Evolutionary conservation across 441 rosid genomes (phyloP), one percentile per base, ranked within the genome.

Genomic region (Euphorbia corollata): DNA sequence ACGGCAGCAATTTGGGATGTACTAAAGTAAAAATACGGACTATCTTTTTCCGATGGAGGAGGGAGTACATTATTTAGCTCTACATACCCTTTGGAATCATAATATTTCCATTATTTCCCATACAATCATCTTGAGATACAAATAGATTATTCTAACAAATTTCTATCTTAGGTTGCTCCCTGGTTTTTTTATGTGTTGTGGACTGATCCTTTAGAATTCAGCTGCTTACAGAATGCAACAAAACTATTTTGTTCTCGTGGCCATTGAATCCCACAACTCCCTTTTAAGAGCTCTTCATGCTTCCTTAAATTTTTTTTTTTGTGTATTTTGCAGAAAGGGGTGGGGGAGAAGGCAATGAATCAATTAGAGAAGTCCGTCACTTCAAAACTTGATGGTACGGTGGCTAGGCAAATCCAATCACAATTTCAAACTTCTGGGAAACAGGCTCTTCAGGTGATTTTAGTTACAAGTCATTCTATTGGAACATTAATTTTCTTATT

Each of bases 401-500:
- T 87, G 36, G 84, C 87, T 63, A 79, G 90, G 79, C 96, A 87
- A 78, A 89, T 87, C 63, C 96, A 89, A 71, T 71, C 81, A 51
- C 96, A 87, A 74, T 85, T 89, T 74, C 96, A 87, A 74, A 85
- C 90, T 72, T 84, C 86, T 70, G 92, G 92, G 63, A 89, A 85
- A 81, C 96, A 85, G 79, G 87, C 84, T 50, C 88, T 89, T 70
- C 96, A 89, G 92, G 96, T 85, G 16, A 72, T 64, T 50, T 63
- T 69, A 59, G 41, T 32, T 20, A 38, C 47, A 4, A 59, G 55
- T 66, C 72, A 30, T 15, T 65, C 23, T 20, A 22, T 54, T 71
- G 58, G 36, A n/a, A 39, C 32, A 8, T 22, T 61, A 0, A 27
- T 27, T 47, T 32, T 59, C 67, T 24, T 56, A 18, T 43, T 39